Conservation (phyloP, 345 rosid genomes). For the Eucalyptus regnans region DNA sequence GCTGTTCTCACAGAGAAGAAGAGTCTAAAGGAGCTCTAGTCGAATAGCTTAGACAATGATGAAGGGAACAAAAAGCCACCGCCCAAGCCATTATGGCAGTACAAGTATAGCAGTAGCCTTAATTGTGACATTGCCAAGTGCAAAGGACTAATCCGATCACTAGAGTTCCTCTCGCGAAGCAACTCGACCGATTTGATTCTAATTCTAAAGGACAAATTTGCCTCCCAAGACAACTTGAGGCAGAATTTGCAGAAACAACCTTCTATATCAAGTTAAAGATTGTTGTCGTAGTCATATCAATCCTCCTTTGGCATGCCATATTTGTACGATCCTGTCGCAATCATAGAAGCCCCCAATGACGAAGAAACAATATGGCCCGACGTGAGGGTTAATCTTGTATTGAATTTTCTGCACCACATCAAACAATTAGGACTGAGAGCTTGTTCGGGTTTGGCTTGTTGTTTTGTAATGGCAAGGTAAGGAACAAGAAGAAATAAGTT, state of each 20-base stretch:
- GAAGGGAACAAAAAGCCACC: slow-evolving; percentile 6
- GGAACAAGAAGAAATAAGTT: slow-evolving; percentile 32
- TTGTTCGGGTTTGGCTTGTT: slow-evolving; percentile 58
- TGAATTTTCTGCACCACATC: slow-evolving; percentile 59
- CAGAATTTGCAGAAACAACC: slow-evolving; percentile 35
- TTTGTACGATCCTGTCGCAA: not conserved
- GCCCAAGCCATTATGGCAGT: slow-evolving; percentile 47
- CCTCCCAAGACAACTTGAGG: slow-evolving; percentile 21
- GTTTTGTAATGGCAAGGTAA: slow-evolving; percentile 59
- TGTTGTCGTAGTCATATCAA: slow-evolving; percentile 15
- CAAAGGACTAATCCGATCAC: slow-evolving; percentile 44
- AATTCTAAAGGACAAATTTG: slow-evolving; percentile 24
- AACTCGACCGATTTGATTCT: slow-evolving; percentile 65
- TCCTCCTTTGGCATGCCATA: slow-evolving; percentile 3
- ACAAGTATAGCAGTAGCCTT: slow-evolving; percentile 34
- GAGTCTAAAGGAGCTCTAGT: slow-evolving; percentile 59
- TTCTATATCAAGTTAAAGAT: slow-evolving; percentile 22
- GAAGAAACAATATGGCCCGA: slow-evolving; percentile 34
- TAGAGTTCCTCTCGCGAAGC: slow-evolving; percentile 64
- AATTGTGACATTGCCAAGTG: slow-evolving; percentile 44
- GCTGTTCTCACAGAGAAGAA: slow-evolving; percentile 32
- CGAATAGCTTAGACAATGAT: slow-evolving; percentile 12
- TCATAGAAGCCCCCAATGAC: slow-evolving; percentile 22
- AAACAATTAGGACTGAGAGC: slow-evolving; percentile 37
- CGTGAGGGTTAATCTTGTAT: slow-evolving; percentile 49